Evolutionary conservation across 148 eudicot species (phyloP).

Genomic region (Arbutus unedo): DNA sequence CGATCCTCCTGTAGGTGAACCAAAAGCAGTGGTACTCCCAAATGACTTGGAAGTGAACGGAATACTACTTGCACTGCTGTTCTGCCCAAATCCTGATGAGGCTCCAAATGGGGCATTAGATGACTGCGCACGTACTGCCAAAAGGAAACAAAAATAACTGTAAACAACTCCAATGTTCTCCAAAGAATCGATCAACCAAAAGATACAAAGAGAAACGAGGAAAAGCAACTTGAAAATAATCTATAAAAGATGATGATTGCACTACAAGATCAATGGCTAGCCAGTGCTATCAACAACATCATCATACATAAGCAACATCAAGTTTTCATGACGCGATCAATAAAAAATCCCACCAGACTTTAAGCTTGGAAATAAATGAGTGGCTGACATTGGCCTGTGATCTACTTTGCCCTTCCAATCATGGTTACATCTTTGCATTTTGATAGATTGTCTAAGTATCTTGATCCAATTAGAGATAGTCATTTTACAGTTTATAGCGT

Average conservation of each 20-base stretch:
- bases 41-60: slow-evolving; percentile 7
- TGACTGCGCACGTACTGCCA: slow-evolving; percentile 23
- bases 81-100: slow-evolving; percentile 18
- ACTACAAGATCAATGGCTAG: not conserved
- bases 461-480: not conserved
- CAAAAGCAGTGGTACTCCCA: slow-evolving; percentile 19
- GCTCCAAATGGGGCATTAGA: slow-evolving; percentile 8
- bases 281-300: not conserved
- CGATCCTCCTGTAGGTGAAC: slow-evolving; percentile 5
- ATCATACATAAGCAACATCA: not conserved
- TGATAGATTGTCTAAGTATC: not conserved
- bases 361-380: not conserved
- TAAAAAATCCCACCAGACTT: not conserved
- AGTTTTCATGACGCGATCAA: not conserved
- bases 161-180: not conserved
- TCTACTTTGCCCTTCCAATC: not conserved
- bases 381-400: not conserved
- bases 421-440: not conserved
- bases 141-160: not conserved
- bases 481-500: not conserved
- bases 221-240: not conserved
- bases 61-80: slow-evolving; percentile 16
- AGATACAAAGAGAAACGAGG: not conserved
- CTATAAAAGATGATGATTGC: not conserved
- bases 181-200: not conserved